Conservation (phyloP, 768 basidiomycete genomes). For the Tylopilus plumbeoviolaceoides region DNA sequence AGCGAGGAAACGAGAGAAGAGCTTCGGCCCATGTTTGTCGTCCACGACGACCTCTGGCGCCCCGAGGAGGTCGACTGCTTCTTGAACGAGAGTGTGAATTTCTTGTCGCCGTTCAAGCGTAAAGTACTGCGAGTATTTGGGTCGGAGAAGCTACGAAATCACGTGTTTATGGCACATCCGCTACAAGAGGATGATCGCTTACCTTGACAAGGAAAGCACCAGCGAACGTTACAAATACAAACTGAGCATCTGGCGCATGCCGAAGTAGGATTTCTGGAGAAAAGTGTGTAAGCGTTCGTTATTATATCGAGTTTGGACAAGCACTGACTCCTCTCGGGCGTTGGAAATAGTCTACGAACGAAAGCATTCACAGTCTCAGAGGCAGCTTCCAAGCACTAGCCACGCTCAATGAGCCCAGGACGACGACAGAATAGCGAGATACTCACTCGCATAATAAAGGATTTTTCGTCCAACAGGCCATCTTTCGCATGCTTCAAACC, state of each 20-base stretch:
- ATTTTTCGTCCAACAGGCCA: slow-evolving; percentile 52
- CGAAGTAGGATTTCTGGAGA: slow-evolving; percentile 50
- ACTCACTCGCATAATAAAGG: slow-evolving; percentile 62
- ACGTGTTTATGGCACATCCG: background rate
- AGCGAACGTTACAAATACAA: slow-evolving; percentile 77
- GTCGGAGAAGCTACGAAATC: slow-evolving; percentile 62
- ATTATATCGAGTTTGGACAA: background rate
- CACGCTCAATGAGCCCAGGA: background rate
- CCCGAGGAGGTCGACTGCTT: slow-evolving; percentile 62
- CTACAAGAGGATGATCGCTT: slow-evolving; percentile 4
- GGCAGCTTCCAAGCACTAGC: slow-evolving; percentile 64
- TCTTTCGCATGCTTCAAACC: slow-evolving; percentile 75
- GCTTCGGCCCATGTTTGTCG: slow-evolving; percentile 74
- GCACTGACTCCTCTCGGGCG: slow-evolving; percentile 49
- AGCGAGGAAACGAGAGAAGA: slow-evolving; percentile 76
- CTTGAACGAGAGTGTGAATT: slow-evolving; percentile 60
- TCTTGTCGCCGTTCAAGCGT: slow-evolving; percentile 53
- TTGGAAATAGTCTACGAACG: slow-evolving; percentile 50
- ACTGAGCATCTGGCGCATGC: slow-evolving; percentile 77
- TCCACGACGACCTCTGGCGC: slow-evolving; percentile 73
- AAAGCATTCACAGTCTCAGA: slow-evolving; percentile 60
- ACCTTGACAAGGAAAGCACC: slow-evolving; percentile 82
- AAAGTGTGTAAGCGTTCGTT: slow-evolving; percentile 4
- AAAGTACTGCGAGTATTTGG: slow-evolving; percentile 63
- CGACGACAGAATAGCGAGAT: background rate